Conservation (phyloP, 805 yeast species). For the Scheffersomyces stipitis region DNA sequence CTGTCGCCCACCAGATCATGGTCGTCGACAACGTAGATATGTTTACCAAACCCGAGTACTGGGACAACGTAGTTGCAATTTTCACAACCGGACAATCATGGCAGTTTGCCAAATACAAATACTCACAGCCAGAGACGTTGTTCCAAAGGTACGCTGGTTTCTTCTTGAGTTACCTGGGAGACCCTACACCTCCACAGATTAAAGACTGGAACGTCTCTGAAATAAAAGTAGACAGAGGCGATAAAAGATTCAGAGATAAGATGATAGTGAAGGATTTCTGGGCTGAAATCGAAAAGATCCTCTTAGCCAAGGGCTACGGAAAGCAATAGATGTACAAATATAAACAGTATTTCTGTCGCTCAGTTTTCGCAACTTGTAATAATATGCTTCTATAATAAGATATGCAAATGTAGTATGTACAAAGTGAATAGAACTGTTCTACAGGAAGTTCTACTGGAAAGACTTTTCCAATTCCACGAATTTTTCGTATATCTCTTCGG, state of each 20-base stretch:
- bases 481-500: slow-evolving; percentile 50
- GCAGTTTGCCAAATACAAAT: slow-evolving; percentile 90
- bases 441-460: slow-evolving; percentile 37
- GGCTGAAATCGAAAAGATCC: slow-evolving; percentile 75
- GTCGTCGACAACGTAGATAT: slow-evolving; percentile 87
- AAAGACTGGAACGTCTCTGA: slow-evolving; percentile 87
- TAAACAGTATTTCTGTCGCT: neutral
- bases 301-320: slow-evolving; percentile 64
- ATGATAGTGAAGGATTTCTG: slow-evolving; percentile 85
- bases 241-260: slow-evolving; percentile 81
- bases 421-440: neutral
- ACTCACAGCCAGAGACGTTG: slow-evolving; percentile 73
- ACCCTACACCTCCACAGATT: slow-evolving; percentile 71
- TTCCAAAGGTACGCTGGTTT: slow-evolving; percentile 86
- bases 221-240: slow-evolving; percentile 71
- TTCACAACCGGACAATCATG: slow-evolving; percentile 96
- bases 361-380: too few species aligned
- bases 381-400: too few species aligned
- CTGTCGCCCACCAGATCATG: slow-evolving; percentile 62
- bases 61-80: slow-evolving; percentile 96
- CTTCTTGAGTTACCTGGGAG: slow-evolving; percentile 73
- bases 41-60: slow-evolving; percentile 86
- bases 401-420: neutral
- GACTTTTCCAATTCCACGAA: slow-evolving; percentile 60
- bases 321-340: slow-evolving; percentile 8